Conservation (phyloP, 768 basidiomycete genomes). For the Strobilomyces dryophilus region DNA sequence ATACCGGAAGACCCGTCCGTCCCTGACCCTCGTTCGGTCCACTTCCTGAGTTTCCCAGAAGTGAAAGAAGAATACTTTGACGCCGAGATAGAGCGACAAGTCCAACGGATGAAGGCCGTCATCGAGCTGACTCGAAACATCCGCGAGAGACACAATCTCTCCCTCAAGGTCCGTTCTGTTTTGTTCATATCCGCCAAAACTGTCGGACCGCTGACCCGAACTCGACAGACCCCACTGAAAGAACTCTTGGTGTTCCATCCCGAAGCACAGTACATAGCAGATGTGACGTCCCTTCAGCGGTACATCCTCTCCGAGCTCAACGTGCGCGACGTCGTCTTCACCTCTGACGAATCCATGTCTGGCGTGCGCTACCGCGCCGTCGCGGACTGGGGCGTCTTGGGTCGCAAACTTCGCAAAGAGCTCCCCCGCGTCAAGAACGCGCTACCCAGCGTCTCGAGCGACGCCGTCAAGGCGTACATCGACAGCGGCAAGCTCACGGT, state of each 20-base stretch:
- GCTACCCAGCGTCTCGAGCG: slow-evolving; percentile 75
- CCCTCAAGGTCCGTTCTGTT: slow-evolving; percentile 69
- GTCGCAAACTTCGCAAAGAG: slow-evolving; percentile 91
- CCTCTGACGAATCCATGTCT: slow-evolving; percentile 78
- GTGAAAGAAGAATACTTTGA: slow-evolving; percentile 96
- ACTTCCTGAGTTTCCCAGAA: slow-evolving; percentile 92
- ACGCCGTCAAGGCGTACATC: slow-evolving; percentile 75
- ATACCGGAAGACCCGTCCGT: slow-evolving; percentile 70
- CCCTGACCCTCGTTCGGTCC: slow-evolving; percentile 85
- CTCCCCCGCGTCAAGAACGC: slow-evolving; percentile 84
- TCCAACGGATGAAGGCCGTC: slow-evolving; percentile 90
- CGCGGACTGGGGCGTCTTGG: slow-evolving; percentile 94
- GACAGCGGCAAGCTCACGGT: slow-evolving; percentile 74
- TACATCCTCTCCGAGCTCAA: slow-evolving; percentile 96
- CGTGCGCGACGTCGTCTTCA: slow-evolving; percentile 86
- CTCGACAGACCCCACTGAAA: slow-evolving; percentile 75
- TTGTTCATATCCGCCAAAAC: neutral
- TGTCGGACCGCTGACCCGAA: neutral
- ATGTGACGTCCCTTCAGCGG: slow-evolving; percentile 76
- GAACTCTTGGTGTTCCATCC: slow-evolving; percentile 94
- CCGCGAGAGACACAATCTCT: slow-evolving; percentile 81
- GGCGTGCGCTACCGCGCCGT: slow-evolving; percentile 88
- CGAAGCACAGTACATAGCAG: slow-evolving; percentile 75
- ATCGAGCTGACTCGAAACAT: slow-evolving; percentile 89
- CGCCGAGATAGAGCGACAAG: slow-evolving; percentile 87